Evolutionary conservation across 1,284 basidiomycete species (phyloP), one percentile per base, ranked within the genome.

Genomic region (Mycosarcoma mackinlayi): DNA sequence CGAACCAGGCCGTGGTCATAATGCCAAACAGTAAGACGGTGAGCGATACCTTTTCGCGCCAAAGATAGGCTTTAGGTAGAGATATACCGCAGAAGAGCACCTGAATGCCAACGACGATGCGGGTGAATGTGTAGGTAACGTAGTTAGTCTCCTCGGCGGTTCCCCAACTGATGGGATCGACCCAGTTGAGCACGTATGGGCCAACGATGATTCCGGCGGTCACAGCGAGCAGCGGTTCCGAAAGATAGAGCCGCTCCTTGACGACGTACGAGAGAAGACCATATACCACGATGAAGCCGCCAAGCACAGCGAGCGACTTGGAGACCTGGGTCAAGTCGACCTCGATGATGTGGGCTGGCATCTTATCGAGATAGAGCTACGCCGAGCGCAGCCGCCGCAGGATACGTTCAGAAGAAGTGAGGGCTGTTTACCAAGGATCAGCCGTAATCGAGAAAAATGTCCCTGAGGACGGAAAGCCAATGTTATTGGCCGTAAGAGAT

Each of bases 1-100:
- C 65, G 48, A 85, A 82, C 84, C 84, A 85, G 18, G 80, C 82
- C 10, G 72, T 79, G 3, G 83, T 84, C 84, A 85, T 85, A 57
- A 85, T 76, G 1, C 77, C 73, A 8, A 81, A 49, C 8, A 85
- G 75, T 33, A 85, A 67, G 8, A 84, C 76, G 33, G 46, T 41
- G 30, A 85, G 74, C 8, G 82, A 83, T 25, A 74, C 42, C 53
- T 65, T 77, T 23, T 82, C 74, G 35, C 72, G 73, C 62, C 70
- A 72, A 2, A 83, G 61, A 25, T 83, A 82, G 21, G 79, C 76
- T 51, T 78, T 77, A 0, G 84, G 84, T 4, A 85, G 62, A 18
- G 77, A 68, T 53, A 85, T 84, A 13, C 84, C 84, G 5, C 81
- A 81, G 52, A 85, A 84, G 34, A 85, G 76, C 24, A 82, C 80